Evolutionary conservation across 257 asterid species (phyloP).

Genomic region (Capsicum pubescens): DNA sequence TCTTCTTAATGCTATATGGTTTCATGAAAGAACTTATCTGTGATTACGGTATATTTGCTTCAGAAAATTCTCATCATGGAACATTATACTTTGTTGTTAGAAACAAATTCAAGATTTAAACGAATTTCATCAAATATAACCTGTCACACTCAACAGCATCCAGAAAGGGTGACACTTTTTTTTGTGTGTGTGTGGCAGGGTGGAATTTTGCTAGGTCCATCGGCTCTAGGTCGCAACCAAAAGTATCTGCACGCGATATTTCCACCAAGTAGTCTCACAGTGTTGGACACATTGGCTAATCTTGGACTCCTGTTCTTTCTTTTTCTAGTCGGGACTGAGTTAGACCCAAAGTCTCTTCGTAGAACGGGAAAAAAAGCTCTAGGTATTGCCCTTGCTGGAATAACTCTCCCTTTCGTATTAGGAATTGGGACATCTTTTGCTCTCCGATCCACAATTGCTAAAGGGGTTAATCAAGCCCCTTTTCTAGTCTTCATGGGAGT

Average conservation of each 20-base stretch:
- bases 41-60: neutral
- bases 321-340: slow-evolving; percentile 44
- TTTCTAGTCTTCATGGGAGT: slow-evolving; percentile 48
- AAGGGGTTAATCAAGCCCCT: slow-evolving; percentile 36
- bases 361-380: slow-evolving; percentile 33
- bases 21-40: neutral
- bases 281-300: slow-evolving; percentile 48
- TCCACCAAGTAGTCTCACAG: slow-evolving; percentile 39
- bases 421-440: slow-evolving; percentile 42
- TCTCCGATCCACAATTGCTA: slow-evolving; percentile 34
- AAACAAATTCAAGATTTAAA: neutral
- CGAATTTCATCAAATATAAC: neutral
- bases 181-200: slow-evolving; percentile 25
- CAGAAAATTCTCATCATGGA: neutral
- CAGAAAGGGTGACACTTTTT: neutral
- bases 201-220: slow-evolving; percentile 44
- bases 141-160: no score
- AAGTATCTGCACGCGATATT: slow-evolving; percentile 33
- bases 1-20: neutral
- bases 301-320: slow-evolving; percentile 46
- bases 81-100: no score
- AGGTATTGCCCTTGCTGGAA: slow-evolving; percentile 44
- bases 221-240: slow-evolving; percentile 38
- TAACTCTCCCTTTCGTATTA: slow-evolving; percentile 38
- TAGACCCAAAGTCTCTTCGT: slow-evolving; percentile 35